phyloP scores from a whole-genome alignment of 768 basidiomycete genomes.

The Suillus sp. region DNA sequence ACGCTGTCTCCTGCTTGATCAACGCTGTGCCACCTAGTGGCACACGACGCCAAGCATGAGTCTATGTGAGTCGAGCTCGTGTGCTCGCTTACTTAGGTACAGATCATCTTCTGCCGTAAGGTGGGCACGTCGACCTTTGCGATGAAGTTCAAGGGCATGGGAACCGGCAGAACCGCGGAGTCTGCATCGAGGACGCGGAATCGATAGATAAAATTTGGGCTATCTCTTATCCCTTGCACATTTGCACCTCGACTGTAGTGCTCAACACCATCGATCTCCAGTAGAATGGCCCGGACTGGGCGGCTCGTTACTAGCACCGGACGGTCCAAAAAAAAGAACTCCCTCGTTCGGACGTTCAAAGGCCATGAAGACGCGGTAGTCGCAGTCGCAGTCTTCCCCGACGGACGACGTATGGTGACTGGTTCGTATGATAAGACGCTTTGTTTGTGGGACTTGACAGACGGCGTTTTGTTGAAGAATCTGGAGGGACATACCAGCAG shows the following conservation, averaged over 20 bases:
- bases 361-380: not conserved
- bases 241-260: not conserved
- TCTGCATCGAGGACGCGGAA: not conserved
- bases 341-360: not conserved
- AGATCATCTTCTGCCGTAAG: too few relatives aligned
- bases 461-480: not conserved
- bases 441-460: not conserved
- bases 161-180: not conserved
- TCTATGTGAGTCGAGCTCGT: too few relatives aligned
- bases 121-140: too few relatives aligned
- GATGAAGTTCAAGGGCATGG: not conserved
- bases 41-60: not conserved
- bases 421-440: not conserved
- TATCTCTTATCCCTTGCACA: not conserved
- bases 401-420: conserved; percentile 5
- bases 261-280: not conserved
- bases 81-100: too few relatives aligned
- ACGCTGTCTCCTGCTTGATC: not conserved
- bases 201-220: not conserved
- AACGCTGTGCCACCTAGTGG: not conserved
- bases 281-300: not conserved
- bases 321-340: not conserved
- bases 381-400: not conserved
- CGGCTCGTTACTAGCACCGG: not conserved
- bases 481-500: not conserved